phyloP scores from a whole-genome alignment of 306 rosid genomes.

The Purshia tridentata region DNA sequence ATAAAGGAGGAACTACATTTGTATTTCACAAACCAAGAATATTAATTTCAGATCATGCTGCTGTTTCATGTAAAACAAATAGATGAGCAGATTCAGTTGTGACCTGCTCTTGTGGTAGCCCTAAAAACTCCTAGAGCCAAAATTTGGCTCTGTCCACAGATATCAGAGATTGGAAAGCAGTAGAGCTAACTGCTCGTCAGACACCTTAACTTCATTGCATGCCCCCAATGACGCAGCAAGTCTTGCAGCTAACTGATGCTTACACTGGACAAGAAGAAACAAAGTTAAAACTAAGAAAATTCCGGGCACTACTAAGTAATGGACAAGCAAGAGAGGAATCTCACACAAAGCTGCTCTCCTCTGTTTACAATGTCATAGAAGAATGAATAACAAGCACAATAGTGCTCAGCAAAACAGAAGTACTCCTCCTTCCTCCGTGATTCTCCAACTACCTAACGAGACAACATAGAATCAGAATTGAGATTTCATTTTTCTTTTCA shows the following conservation, averaged over 20 bases:
- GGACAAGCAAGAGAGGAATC: constrained; percentile 28
- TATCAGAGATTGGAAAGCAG: constrained; percentile 56
- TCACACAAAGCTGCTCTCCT: constrained; percentile 88
- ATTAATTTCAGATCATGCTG: neutral
- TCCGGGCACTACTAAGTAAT: constrained; percentile 1
- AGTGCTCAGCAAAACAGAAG: constrained; percentile 71
- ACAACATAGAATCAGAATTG: constrained; percentile 1
- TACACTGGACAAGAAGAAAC: constrained; percentile 51
- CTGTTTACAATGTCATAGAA: constrained; percentile 79
- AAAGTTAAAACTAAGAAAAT: neutral
- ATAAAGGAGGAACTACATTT: neutral
- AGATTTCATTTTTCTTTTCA: neutral
- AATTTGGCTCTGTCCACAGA: neutral
- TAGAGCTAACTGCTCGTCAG: constrained; percentile 72
- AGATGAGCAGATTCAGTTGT: neutral
- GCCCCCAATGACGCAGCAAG: constrained; percentile 73
- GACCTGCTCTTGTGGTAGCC: neutral
- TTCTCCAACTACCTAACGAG: constrained; percentile 71
- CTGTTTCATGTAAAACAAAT: neutral
- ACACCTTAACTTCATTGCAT: constrained; percentile 63
- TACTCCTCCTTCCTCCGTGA: constrained; percentile 79
- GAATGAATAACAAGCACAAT: constrained; percentile 85
- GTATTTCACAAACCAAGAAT: neutral
- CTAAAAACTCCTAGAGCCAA: neutral
- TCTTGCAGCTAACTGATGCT: constrained; percentile 88